Evolutionary conservation across 2,329 filamentous ascomycete species (phyloP).

Genomic region (Trichoderma sp.): DNA sequence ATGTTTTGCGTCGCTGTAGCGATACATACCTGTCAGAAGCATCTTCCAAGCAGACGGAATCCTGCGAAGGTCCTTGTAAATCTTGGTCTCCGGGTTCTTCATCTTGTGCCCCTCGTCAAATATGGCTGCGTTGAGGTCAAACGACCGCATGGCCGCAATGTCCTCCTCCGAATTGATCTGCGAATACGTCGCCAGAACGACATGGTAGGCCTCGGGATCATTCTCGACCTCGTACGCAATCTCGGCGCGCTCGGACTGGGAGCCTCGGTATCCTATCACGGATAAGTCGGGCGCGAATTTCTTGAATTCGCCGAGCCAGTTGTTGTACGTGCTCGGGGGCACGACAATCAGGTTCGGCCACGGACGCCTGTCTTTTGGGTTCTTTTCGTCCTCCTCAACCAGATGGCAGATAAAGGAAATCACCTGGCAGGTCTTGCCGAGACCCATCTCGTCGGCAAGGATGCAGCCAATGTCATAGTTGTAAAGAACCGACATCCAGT

Average conservation of each 20-base stretch:
- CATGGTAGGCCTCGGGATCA: conserved; percentile 64
- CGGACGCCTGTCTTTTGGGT: conserved; percentile 42
- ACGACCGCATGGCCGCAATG: conserved; percentile 51
- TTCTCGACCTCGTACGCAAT: conserved; percentile 69
- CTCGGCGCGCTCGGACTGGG: conserved; percentile 65
- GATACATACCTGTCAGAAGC: conserved; percentile 58
- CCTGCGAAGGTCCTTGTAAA: conserved; percentile 76
- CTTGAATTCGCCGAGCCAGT: conserved; percentile 90
- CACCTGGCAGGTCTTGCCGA: conserved; percentile 96
- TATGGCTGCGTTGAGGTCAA: conserved; percentile 61
- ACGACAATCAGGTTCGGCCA: conserved; percentile 85
- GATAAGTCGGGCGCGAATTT: conserved; percentile 78
- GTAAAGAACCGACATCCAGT: conserved; percentile 89
- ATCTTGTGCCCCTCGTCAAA: conserved; percentile 95
- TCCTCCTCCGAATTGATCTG: conserved; percentile 59
- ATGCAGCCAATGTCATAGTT: conserved; percentile 81
- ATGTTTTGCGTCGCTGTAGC: neutral
- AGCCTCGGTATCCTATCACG: conserved; percentile 71
- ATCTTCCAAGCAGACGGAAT: conserved; percentile 83
- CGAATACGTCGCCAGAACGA: conserved; percentile 62
- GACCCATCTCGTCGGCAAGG: conserved; percentile 94
- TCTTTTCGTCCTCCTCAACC: conserved; percentile 60
- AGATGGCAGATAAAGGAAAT: conserved; percentile 89
- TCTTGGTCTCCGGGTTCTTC: conserved; percentile 82
- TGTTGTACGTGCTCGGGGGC: conserved; percentile 89